Conservation (phyloP, 2,329 filamentous ascomycete genomes). For the Ceratocystis alfenasii region DNA sequence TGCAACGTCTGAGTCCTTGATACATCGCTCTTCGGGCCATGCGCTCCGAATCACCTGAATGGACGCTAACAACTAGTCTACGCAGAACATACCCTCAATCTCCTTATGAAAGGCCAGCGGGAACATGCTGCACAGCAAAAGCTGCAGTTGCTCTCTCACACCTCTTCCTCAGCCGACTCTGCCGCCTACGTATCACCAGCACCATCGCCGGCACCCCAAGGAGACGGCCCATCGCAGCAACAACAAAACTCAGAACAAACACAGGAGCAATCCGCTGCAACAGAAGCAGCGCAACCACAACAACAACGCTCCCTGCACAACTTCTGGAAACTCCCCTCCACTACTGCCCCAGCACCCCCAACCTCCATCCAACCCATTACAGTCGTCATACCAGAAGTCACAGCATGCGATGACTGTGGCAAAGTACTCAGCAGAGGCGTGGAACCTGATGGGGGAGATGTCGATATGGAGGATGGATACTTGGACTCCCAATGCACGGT, state of each 20-base stretch:
- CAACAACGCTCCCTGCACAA: constrained; percentile 44
- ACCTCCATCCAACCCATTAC: not conserved
- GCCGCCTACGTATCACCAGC: constrained; percentile 15
- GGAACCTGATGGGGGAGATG: constrained; percentile 31
- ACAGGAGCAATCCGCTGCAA: not conserved
- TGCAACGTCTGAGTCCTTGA: not conserved
- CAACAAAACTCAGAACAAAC: not conserved
- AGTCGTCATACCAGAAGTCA: constrained; percentile 23
- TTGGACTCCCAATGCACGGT: constrained; percentile 34
- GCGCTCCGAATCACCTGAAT: not conserved
- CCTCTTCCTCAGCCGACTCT: not conserved
- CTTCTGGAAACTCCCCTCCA: constrained; percentile 46
- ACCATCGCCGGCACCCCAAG: constrained; percentile 18
- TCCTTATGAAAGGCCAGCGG: constrained; percentile 47
- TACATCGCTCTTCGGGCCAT: not conserved
- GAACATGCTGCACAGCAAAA: constrained; percentile 21
- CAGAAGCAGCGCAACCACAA: not conserved
- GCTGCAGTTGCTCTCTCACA: not conserved
- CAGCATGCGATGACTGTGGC: constrained; percentile 46
- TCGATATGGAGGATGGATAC: constrained; percentile 28
- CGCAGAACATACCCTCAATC: constrained; percentile 44
- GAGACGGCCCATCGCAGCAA: not conserved
- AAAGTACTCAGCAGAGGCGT: constrained; percentile 18
- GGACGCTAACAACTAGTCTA: constrained; percentile 21
- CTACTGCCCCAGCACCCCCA: constrained; percentile 26